Conservation (phyloP, 1,284 basidiomycete genomes). For the Exobasidium cylindrosporum region DNA sequence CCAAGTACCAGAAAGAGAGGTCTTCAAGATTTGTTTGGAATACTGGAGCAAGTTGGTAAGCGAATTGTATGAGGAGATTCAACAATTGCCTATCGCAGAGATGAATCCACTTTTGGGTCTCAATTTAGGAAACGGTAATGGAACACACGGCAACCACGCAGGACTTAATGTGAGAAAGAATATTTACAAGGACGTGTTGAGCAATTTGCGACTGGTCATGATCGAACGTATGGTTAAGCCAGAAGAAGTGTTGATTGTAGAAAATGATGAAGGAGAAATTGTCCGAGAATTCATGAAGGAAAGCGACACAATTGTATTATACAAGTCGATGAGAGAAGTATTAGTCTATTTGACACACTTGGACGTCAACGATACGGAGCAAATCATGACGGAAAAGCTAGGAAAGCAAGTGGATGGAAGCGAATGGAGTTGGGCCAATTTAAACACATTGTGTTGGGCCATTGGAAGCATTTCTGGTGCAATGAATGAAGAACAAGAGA, state of each 20-base stretch:
- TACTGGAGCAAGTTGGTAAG: slow-evolving; percentile 97
- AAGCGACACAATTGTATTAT: slow-evolving; percentile 94
- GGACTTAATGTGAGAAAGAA: slow-evolving; percentile 72
- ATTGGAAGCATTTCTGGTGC: slow-evolving; percentile 98
- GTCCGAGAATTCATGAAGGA: slow-evolving; percentile 99
- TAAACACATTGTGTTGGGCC: slow-evolving; percentile 99
- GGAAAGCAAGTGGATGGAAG: slow-evolving; percentile 94
- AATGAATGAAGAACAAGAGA: slow-evolving; percentile 74
- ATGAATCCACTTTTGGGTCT: slow-evolving; percentile 90
- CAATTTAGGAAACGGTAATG: slow-evolving; percentile 62
- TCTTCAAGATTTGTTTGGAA: slow-evolving; percentile 98
- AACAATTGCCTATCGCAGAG: slow-evolving; percentile 84
- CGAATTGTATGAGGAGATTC: slow-evolving; percentile 97
- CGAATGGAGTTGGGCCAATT: slow-evolving; percentile 99
- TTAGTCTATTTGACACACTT: slow-evolving; percentile 90
- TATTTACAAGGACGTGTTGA: slow-evolving; percentile 82
- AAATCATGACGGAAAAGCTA: slow-evolving; percentile 82
- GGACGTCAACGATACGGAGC: slow-evolving; percentile 93
- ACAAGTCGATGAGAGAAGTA: slow-evolving; percentile 98
- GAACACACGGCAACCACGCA: slow-evolving; percentile 4
- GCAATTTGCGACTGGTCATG: slow-evolving; percentile 90
- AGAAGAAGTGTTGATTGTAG: slow-evolving; percentile 96
- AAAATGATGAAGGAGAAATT: slow-evolving; percentile 99
- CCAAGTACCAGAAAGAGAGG: slow-evolving; percentile 95
- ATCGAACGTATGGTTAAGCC: slow-evolving; percentile 99